A percentile compares a stretch with the other conserved stretches of the same genome.
Evolutionary conservation across 1,284 basidiomycete genomes (phyloP).

Genomic region (Phellopilus nigrolimitatus): DNA sequence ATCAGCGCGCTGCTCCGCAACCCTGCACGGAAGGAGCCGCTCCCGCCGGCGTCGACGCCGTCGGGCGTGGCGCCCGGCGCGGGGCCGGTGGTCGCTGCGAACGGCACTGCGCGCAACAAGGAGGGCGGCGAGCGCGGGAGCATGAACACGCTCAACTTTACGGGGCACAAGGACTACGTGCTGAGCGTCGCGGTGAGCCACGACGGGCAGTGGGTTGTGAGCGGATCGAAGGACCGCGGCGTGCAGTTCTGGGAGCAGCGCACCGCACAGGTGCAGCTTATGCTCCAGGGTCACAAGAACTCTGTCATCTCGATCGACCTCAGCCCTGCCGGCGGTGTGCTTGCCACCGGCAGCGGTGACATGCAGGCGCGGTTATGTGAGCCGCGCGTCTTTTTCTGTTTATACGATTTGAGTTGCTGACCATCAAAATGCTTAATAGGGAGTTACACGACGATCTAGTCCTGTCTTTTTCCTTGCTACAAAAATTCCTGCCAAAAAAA

Average conservation of each 20-base stretch:
- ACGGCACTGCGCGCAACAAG: slow-evolving; percentile 26
- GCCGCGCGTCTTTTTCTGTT: slow-evolving; percentile 2
- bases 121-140: slow-evolving; percentile 37
- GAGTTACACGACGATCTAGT: slow-evolving; percentile 9
- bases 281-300: slow-evolving; percentile 89
- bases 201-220: slow-evolving; percentile 85
- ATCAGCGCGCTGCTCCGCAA: slow-evolving; percentile 42
- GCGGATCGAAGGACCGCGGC: slow-evolving; percentile 86
- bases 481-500: not conserved
- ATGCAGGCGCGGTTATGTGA: slow-evolving; percentile 77
- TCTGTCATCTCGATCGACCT: slow-evolving; percentile 88
- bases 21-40: slow-evolving; percentile 12
- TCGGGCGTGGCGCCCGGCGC: not conserved
- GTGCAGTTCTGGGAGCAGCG: slow-evolving; percentile 87
- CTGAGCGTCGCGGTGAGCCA: slow-evolving; percentile 77
- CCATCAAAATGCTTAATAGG: not conserved
- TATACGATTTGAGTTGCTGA: not conserved
- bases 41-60: slow-evolving; percentile 14
- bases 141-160: slow-evolving; percentile 72
- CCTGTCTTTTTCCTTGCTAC: not conserved
- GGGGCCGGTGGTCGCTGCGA: not conserved
- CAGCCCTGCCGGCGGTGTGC: slow-evolving; percentile 64
- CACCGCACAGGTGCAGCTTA: slow-evolving; percentile 71
- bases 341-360: slow-evolving; percentile 88
- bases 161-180: slow-evolving; percentile 86